phyloP scores from a whole-genome alignment of 805 yeast genomes.

The Teunomyces stri region DNA sequence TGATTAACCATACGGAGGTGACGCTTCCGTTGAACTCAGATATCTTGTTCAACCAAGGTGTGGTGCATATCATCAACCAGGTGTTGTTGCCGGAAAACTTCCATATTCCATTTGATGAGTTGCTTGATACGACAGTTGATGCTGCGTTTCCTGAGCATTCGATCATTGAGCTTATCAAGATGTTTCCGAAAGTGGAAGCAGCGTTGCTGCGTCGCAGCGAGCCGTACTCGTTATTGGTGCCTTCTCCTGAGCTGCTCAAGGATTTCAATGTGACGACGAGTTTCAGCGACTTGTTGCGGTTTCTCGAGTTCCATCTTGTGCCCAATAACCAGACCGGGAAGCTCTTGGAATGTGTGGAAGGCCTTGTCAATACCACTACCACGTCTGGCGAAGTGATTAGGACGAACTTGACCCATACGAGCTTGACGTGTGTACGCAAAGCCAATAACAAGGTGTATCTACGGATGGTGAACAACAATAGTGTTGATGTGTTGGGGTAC shows the following conservation, averaged over 20 bases:
- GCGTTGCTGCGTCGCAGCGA: slow-evolving; percentile 35
- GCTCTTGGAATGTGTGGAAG: slow-evolving; percentile 47
- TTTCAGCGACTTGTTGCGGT: slow-evolving; percentile 45
- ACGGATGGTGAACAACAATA: slow-evolving; percentile 23
- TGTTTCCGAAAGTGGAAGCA: slow-evolving; percentile 39
- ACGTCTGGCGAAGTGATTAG: slow-evolving; percentile 32
- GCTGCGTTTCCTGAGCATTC: slow-evolving; percentile 19
- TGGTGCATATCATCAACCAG: slow-evolving; percentile 64
- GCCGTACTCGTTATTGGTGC: slow-evolving; percentile 65
- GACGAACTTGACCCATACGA: slow-evolving; percentile 44
- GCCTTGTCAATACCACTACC: slow-evolving; percentile 6
- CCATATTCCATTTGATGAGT: slow-evolving; percentile 50
- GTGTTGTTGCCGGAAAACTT: slow-evolving; percentile 58
- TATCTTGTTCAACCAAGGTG: slow-evolving; percentile 79
- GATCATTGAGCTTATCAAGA: slow-evolving; percentile 46
- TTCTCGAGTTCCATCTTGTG: slow-evolving; percentile 67
- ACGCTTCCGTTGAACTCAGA: slow-evolving; percentile 51
- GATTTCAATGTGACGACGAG: slow-evolving; percentile 49
- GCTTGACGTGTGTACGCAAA: slow-evolving; percentile 31
- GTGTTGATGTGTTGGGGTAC: slow-evolving; percentile 29
- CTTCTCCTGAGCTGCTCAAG: slow-evolving; percentile 56
- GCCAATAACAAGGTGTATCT: slow-evolving; percentile 32
- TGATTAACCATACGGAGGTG: slow-evolving; percentile 30
- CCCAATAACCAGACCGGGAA: slow-evolving; percentile 51
- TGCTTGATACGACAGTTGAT: slow-evolving; percentile 55